Evolutionary conservation across 2,329 filamentous ascomycete species (phyloP), one percentile per base, ranked within the genome.

Genomic region (Trichophyton schoenleinii): DNA sequence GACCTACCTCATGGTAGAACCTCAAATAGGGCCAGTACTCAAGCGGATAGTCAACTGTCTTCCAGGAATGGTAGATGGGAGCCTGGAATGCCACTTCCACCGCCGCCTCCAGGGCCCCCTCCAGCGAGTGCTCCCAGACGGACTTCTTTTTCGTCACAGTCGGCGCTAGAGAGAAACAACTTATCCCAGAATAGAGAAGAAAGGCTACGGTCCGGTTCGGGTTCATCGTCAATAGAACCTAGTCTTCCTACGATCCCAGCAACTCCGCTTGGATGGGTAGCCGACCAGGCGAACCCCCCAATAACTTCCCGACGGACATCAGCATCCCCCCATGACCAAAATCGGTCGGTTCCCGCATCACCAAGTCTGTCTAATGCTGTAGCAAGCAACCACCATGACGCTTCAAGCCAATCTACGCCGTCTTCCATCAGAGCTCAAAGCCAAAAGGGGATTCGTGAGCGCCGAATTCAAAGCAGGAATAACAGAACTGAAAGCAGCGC

Each of bases 371-470:
- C 34, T 41, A 58, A 58, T 13, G 5, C 55, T 11, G 34, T 25
- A n/a, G 34, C 55, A 28, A 44, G n/a, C 38, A 15, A 4, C 55
- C 36, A n/a, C 13, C 38, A 28, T 0, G 34, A 44, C 22, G 34
- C 8, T 11, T n/a, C 34, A 41, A 8, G 4, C 18, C 55, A 41
- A 18, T n/a, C 11, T 18, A 15, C 18, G 13, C 38, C 55, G 3
- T 41, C 34, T 41, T 41, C 60, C 15, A 75, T 74, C 64, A 79
- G 80, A 63, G 81, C 83, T 31, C 70, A 73, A 2, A 83, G 79
- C 66, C 74, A 79, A 7, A 82, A 83, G 69, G 85, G 83, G 18
- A 83, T 87, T 62, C 78, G 85, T 25, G 85, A 87, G 70, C 79
- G 85, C 61, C 78, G 85, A 63, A 86, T 82, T 64, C 82, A 84